A percentile compares a stretch with the other conserved stretches of the same genome.
Conservation (phyloP, 1,139 yeast species). For the Meyerozyma athensensis region DNA sequence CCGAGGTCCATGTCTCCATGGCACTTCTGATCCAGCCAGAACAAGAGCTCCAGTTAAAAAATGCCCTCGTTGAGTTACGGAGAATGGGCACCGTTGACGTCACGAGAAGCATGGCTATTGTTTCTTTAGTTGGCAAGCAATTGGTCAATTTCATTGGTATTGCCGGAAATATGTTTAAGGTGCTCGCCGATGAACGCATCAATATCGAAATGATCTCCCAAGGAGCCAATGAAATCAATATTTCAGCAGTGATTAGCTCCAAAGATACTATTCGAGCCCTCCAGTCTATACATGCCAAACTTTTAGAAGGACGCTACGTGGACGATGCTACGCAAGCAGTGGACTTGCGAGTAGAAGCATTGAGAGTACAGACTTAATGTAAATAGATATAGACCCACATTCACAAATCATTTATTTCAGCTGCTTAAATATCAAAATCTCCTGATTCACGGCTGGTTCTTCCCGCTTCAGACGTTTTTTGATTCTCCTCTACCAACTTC, state of each 20-base stretch:
- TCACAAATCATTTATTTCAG: neutral
- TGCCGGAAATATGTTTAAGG: slow-evolving; percentile 95
- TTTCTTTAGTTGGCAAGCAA: slow-evolving; percentile 91
- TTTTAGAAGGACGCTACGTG: slow-evolving; percentile 49
- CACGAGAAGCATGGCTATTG: slow-evolving; percentile 81
- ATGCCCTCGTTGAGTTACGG: slow-evolving; percentile 72
- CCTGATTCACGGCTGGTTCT: slow-evolving; percentile 32
- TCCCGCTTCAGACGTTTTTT: slow-evolving; percentile 16
- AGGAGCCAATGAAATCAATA: slow-evolving; percentile 97
- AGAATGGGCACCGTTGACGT: slow-evolving; percentile 86
- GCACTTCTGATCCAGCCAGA: slow-evolving; percentile 77
- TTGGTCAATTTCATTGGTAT: slow-evolving; percentile 96
- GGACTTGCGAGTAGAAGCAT: slow-evolving; percentile 34
- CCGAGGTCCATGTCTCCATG: slow-evolving; percentile 98
- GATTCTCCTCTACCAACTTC: slow-evolving; percentile 48
- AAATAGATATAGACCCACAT: neutral
- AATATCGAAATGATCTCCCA: slow-evolving; percentile 97
- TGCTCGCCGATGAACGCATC: slow-evolving; percentile 85
- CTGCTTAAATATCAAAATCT: slow-evolving; percentile 38
- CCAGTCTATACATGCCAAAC: slow-evolving; percentile 74
- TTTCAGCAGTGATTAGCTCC: slow-evolving; percentile 88
- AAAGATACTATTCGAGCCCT: slow-evolving; percentile 80
- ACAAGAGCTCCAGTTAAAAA: slow-evolving; percentile 52
- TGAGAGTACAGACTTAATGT: slow-evolving; percentile 16
- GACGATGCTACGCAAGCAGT: slow-evolving; percentile 25